phyloP scores from a whole-genome alignment of 441 rosid genomes.

The Syzygium malaccense region DNA sequence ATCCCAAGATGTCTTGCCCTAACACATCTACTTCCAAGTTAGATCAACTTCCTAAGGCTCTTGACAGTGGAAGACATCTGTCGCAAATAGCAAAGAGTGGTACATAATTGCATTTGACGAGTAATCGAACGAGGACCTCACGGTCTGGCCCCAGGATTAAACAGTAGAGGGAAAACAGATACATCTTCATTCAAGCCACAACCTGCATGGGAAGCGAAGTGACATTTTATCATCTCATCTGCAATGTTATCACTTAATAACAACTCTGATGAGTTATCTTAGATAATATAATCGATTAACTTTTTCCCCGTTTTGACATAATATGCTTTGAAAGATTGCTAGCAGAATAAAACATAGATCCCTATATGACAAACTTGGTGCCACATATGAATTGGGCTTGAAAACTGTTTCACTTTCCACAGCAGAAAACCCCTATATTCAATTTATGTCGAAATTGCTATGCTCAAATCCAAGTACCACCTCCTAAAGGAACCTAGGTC shows the following conservation, averaged over 20 bases:
- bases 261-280: neutral
- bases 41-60: neutral
- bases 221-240: neutral
- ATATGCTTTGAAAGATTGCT: neutral
- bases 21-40: neutral
- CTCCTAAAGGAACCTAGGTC: neutral
- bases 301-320: neutral
- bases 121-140: neutral
- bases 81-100: neutral
- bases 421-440: neutral
- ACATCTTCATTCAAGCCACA: neutral
- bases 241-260: neutral
- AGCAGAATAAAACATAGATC: neutral
- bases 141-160: neutral
- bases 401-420: neutral
- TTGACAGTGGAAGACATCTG: neutral
- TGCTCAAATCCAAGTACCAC: neutral
- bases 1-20: neutral
- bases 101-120: neutral
- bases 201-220: neutral
- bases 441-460: neutral
- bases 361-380: neutral
- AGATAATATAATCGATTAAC: neutral
- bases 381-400: neutral
- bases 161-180: neutral